phyloP scores from a whole-genome alignment of 371 early-diverging fungal genomes.

The Mycotypha africana region DNA sequence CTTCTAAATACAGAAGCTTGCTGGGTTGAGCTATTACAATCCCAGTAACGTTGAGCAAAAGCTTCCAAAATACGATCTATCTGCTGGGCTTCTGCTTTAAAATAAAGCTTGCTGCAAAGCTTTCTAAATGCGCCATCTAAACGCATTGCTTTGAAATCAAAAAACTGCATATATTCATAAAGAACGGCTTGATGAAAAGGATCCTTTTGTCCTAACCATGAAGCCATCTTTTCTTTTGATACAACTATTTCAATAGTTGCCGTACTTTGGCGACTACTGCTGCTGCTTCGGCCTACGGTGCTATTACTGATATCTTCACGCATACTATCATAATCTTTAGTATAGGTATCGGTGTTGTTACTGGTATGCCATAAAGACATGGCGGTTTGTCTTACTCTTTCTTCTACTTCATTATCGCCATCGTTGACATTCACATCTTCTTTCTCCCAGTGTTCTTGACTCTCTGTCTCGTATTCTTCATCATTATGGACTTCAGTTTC shows the following conservation, averaged over 20 bases:
- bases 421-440: neutral
- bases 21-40: too few relatives aligned
- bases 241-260: slow-evolving; percentile 18
- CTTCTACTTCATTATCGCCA: neutral
- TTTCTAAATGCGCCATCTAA: slow-evolving; percentile 75
- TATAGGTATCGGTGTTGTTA: too few relatives aligned
- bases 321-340: too few relatives aligned
- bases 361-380: slow-evolving; percentile 20
- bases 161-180: slow-evolving; percentile 64
- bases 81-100: slow-evolving; percentile 90
- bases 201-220: slow-evolving; percentile 33
- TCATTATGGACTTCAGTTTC: neutral
- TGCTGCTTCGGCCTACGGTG: too few relatives aligned
- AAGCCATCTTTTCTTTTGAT: slow-evolving; percentile 19
- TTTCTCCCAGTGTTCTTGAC: slow-evolving; percentile 6
- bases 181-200: slow-evolving; percentile 54
- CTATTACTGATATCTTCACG: too few relatives aligned
- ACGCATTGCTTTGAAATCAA: slow-evolving; percentile 63
- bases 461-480: neutral
- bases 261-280: too few relatives aligned
- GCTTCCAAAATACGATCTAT: slow-evolving; percentile 81
- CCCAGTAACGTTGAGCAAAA: slow-evolving; percentile 78
- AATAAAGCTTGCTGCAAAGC: slow-evolving; percentile 70
- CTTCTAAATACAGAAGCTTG: slow-evolving; percentile 48
- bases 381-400: slow-evolving; percentile 13